Evolutionary conservation across 208 protist genomes (phyloP).

Genomic region (Crithidia sp.): DNA sequence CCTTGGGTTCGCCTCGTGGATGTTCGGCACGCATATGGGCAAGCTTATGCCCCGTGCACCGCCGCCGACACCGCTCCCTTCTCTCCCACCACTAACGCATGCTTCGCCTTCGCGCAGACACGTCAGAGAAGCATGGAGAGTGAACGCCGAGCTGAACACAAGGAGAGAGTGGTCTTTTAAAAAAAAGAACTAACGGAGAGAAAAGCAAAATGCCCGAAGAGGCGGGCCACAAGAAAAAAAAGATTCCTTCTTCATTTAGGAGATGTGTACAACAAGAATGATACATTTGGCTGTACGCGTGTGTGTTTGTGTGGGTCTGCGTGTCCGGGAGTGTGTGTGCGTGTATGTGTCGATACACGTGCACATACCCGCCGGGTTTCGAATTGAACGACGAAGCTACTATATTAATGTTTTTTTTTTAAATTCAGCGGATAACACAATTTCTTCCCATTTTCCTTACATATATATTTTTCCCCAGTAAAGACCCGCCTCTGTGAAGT

Average conservation of each 20-base stretch:
- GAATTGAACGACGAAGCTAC: not conserved
- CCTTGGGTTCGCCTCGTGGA: no score
- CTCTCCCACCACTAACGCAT: no score
- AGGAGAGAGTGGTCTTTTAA: no score
- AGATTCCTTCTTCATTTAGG: conserved; percentile 1
- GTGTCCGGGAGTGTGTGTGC: not conserved
- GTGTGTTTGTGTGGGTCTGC: conserved; percentile 2
- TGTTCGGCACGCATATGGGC: no score
- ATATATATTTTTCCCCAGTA: not conserved
- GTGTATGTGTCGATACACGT: not conserved
- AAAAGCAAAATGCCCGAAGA: not conserved
- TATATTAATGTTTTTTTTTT: not conserved
- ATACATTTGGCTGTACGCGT: not conserved
- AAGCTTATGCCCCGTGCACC: no score
- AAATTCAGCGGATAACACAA: not conserved
- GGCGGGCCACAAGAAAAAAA: not conserved
- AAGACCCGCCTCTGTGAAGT: not conserved
- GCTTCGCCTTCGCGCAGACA: no score
- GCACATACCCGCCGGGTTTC: not conserved
- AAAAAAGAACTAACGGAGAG: not conserved
- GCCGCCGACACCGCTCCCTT: no score
- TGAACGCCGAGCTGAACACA: no score
- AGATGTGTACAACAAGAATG: not conserved
- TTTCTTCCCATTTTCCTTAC: not conserved
- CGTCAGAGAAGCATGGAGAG: no score